Base-by-base conservation (phyloP, 305 asterid genomes). In the Stenogyne calaminthoides region DNA sequence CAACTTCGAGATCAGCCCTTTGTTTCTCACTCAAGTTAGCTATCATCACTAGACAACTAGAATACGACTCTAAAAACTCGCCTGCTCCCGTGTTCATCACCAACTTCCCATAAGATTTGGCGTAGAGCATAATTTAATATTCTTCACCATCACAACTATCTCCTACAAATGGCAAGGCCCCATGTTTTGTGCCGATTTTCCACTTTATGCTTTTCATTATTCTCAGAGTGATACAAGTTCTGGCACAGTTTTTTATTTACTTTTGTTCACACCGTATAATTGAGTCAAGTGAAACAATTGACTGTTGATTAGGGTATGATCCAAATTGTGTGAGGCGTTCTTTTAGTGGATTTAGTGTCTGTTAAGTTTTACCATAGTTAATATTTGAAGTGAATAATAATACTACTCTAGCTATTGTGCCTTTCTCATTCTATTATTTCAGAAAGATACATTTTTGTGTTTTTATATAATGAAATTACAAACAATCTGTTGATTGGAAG, bases 331-430 rank as follows among this genome's bases (percentile, higher is more conserved):
- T 9, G 69, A 20, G 42, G 49, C 46, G 9, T 51, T 37, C 34
- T 15, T 60, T 68, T 11, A 37, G 37, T 9, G 60, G 66, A 37
- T 46, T 44, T 52, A 18, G 51, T 66, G 70, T 39, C 73, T 47
- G 34, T 25, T 32, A 5, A 32, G 36, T 32, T 32, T 32, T 27
- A 10, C 51, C 56, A 12, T 6, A 47, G 32, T 59, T 49, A 5
- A 22, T 57, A 39, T 71, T 58, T 66, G 44, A 25, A 55, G 74
- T 49, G 57, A 47, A 27, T 36, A 1, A 47, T 36, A 1, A 22
- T 15, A 29, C n/a, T 29, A 34, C 40, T 55, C 37, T 70, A 62
- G 57, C 39, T 65, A 44, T 27, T 64, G 16, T 37, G 36, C 46
- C 61, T 59, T 54, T 60, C 25, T 56, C 8, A 12, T 61, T 72